Conservation (phyloP, 352 stramenopile species). For the Phytopythium vexans region DNA sequence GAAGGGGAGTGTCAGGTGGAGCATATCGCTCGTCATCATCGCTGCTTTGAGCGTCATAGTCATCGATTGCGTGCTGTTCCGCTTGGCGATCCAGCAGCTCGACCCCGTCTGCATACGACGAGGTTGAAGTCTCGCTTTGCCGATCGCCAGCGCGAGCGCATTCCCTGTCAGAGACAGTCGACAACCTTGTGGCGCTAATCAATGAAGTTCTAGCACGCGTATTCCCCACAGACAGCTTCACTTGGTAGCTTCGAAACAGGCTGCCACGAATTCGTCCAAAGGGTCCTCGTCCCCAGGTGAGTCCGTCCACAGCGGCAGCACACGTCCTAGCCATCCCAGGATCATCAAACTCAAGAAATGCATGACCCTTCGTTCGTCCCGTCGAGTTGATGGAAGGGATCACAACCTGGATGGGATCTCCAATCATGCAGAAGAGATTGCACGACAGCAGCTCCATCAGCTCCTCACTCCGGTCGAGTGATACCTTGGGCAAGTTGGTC, state of each 20-base stretch:
- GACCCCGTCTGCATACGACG: too few relatives aligned
- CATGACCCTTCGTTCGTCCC: constrained; percentile 68
- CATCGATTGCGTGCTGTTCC: constrained; percentile 8
- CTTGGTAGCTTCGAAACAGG: constrained; percentile 80
- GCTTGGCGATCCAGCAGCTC: too few relatives aligned
- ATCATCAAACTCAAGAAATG: constrained; percentile 84
- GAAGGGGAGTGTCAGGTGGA: too few relatives aligned
- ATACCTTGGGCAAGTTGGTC: constrained; percentile 78
- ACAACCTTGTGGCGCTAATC: too few relatives aligned
- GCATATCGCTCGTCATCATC: too few relatives aligned
- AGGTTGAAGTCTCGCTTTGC: too few relatives aligned
- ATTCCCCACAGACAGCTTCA: constrained; percentile 40
- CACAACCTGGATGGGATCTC: constrained; percentile 79
- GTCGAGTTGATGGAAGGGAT: constrained; percentile 63
- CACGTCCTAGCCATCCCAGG: constrained; percentile 52
- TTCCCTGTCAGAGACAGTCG: too few relatives aligned
- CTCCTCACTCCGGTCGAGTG: constrained; percentile 67
- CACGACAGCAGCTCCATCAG: constrained; percentile 73
- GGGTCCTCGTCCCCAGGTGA: constrained; percentile 64
- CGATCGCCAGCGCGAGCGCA: too few relatives aligned
- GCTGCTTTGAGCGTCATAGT: constrained; percentile 2
- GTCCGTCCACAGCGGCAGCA: constrained; percentile 55
- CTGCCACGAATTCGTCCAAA: constrained; percentile 65
- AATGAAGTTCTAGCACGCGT: constrained; percentile 2
- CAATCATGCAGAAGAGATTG: constrained; percentile 77